Conservation (phyloP, 1,284 basidiomycete species). For the Melanopsichium pennsylvanicum region DNA sequence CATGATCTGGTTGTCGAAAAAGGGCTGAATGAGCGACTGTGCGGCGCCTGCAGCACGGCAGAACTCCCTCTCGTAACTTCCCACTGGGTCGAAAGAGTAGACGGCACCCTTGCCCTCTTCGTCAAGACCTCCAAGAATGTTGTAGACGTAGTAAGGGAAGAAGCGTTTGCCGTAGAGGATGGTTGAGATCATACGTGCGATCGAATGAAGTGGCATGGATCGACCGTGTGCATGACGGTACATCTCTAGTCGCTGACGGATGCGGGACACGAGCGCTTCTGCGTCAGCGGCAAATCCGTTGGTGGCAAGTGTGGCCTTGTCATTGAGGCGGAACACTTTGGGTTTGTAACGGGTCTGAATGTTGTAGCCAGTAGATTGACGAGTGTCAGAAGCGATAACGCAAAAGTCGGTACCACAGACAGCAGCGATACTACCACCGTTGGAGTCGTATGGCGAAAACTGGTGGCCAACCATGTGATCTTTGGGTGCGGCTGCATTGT, state of each 20-base stretch:
- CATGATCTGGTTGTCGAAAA: conserved; percentile 66
- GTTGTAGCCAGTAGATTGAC: conserved; percentile 64
- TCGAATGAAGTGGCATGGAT: conserved; percentile 62
- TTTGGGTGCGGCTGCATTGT: conserved; percentile 19
- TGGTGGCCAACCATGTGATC: conserved; percentile 57
- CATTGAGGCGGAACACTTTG: conserved; percentile 64
- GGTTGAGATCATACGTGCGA: conserved; percentile 63
- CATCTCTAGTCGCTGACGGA: conserved; percentile 61
- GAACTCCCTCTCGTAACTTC: conserved; percentile 63
- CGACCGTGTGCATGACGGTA: conserved; percentile 62
- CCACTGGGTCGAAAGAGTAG: conserved; percentile 64
- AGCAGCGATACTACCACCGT: conserved; percentile 63
- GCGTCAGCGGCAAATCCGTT: conserved; percentile 65
- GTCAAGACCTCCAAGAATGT: conserved; percentile 64
- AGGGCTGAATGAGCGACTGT: conserved; percentile 64
- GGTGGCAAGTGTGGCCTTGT: conserved; percentile 63
- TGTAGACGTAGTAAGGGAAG: conserved; percentile 66
- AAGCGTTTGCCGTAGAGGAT: conserved; percentile 65
- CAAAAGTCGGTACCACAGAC: conserved; percentile 64
- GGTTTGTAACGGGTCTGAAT: conserved; percentile 66
- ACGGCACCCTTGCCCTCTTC: conserved; percentile 64
- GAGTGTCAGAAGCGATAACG: conserved; percentile 64
- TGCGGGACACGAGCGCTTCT: conserved; percentile 58
- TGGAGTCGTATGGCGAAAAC: conserved; percentile 64
- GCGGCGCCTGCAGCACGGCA: conserved; percentile 64